Base-by-base conservation (phyloP, 1,284 basidiomycete species). In the Thelephora terrestris region DNA sequence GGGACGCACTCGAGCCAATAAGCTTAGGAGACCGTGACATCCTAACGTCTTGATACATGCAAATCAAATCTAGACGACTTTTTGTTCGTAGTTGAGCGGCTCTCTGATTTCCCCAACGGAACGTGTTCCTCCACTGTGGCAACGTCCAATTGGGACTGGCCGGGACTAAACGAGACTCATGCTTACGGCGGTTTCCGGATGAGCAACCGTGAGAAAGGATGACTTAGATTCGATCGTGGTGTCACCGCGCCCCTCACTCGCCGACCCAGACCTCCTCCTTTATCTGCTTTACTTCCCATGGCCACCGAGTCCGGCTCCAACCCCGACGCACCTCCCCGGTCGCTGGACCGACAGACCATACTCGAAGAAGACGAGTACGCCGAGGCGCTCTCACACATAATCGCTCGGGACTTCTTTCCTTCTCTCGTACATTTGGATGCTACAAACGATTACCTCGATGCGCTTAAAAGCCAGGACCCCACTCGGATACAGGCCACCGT, bases 281-380 rank as follows among this genome's bases (percentile, higher is more conserved):
- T 32, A 25, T 53, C 49, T 16, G 25, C 17, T n/a, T 35, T 9
- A 20, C 12, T 32, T 20, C 46, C n/a, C 44, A 51, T 48, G 43
- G 44, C 57, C 53, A 56, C 60, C 55, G 47, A 57, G 43, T 35
- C 50, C 42, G 36, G 54, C 34, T 23, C 52, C 42, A 47, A 53
- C 10, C 59, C 47, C 3, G 49, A 52, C 38, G 18, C 51, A 3
- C 39, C 39, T 29, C 59, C 63, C 48, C 71, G 73, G 27, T 88
- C 85, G n/a, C 68, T 90, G 46, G 82, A 85, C 60, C 67, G 70
- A 18, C 86, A 90, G 59, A 60, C 72, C 6, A 71, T 90, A n/a
- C 76, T 90, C n/a, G 86, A 90, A 49, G 95, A 99, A 71, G 93
- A 98, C 57, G 90, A 92, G 60, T 99, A 99, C 64, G 94, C 91